Conservation (phyloP, 805 yeast genomes). For the Millerozyma miso region DNA sequence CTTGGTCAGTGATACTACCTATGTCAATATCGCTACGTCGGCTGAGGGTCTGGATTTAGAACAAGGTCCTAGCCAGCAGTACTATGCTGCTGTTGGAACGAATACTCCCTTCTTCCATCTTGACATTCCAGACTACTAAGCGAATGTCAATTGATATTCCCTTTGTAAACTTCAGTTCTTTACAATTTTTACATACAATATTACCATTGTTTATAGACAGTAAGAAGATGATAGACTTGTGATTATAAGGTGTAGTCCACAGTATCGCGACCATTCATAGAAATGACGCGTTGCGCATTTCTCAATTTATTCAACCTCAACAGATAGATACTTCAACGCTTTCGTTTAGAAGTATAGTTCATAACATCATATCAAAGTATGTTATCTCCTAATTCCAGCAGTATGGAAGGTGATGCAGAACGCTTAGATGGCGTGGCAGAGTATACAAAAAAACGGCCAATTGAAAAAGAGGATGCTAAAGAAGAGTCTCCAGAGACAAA, state of each 20-base stretch:
- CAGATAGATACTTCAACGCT: too few species aligned
- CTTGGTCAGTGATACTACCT: conserved; percentile 34
- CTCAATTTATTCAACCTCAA: too few species aligned
- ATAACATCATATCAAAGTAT: too few species aligned
- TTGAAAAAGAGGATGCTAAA: neutral
- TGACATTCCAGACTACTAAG: conserved; percentile 59
- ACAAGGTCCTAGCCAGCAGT: conserved; percentile 24
- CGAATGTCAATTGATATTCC: too few species aligned
- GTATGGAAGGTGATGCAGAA: neutral
- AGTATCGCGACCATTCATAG: too few species aligned
- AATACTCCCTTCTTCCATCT: conserved; percentile 74
- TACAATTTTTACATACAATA: too few species aligned
- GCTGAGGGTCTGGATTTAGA: conserved; percentile 29
- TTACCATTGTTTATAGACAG: too few species aligned
- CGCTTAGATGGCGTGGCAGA: neutral
- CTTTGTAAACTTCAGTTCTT: too few species aligned
- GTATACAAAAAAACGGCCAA: neutral
- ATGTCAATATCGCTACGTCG: conserved; percentile 34
- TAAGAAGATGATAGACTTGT: too few species aligned
- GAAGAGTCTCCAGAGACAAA: neutral
- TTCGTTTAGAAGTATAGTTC: too few species aligned
- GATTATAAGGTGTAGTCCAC: too few species aligned
- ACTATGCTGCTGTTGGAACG: conserved; percentile 56
- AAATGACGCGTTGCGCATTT: too few species aligned
- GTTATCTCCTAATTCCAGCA: neutral